These are phyloP conservation scores for Lactarius hengduanensis DNA, from an alignment of 768 basidiomycete genomes.

Conservation along the genomic window DNA sequence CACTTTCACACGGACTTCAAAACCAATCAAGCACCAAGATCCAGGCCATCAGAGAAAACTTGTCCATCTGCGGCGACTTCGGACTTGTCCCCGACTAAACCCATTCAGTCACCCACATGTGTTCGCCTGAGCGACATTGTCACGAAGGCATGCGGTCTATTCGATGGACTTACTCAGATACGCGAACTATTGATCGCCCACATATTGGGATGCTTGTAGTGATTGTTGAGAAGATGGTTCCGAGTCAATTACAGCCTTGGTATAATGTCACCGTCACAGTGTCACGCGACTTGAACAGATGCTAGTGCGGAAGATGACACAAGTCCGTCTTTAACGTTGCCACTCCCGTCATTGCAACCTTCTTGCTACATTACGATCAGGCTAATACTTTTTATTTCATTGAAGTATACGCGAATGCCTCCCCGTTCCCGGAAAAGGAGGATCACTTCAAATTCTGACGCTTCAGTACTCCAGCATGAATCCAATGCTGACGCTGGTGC, in stretches of 20 bases:
- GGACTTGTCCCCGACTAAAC: background rate
- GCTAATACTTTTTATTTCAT: background rate
- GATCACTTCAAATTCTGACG: background rate
- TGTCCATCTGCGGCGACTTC: background rate
- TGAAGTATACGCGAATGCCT: conserved; percentile 6
- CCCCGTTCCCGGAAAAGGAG: background rate
- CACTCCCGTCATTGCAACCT: background rate
- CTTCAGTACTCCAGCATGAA: background rate
- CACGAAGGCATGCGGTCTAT: background rate
- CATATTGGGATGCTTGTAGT: too few species aligned
- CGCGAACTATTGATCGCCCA: background rate
- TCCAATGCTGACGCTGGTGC: background rate
- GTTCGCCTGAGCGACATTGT: background rate
- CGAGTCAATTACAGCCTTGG: background rate
- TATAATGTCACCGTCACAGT: background rate
- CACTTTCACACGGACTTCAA: background rate
- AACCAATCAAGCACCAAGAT: too few species aligned
- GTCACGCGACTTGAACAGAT: background rate
- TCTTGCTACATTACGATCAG: background rate
- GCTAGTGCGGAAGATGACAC: background rate
- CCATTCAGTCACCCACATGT: background rate
- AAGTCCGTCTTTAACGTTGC: background rate
- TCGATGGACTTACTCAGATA: background rate
- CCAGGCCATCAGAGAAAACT: background rate
- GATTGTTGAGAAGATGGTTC: too few species aligned